Base-by-base conservation (phyloP, 192 early-diverging fungal genomes). In the Backusella circina region DNA sequence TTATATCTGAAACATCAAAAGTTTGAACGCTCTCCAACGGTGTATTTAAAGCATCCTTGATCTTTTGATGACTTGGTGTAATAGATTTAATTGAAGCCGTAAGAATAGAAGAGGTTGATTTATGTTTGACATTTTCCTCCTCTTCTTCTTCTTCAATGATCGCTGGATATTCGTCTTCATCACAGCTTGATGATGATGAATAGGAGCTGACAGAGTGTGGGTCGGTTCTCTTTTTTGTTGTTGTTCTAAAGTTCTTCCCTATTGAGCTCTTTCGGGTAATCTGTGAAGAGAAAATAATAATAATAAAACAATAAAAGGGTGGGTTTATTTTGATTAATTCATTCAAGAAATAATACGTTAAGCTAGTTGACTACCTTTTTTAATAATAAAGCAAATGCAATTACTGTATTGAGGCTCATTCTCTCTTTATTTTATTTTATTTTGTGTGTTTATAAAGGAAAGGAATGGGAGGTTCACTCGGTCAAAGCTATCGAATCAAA, bases 391-490 rank as follows among this genome's bases (percentile, higher is more conserved):
- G 75, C 47, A 50, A 76, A 69, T 30, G 54, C 67, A 35, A 67
- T 76, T 47, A 76, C 44, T n/a, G 75, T 69, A 54, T 41, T 70
- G 18, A 64, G 69, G 38, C 68, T 76, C 75, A 76, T 75, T 67
- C 16, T 67, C 33, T 66, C n/a, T 67, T 67, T 67, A 35, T 67
- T 67, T 67, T 54, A n/a, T 54, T 54, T 50, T 54, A 10, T 54
- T 54, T 54, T 54, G 21, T 54, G n/a, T 54, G 16, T 54, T 54
- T 50, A 18, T 50, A 67, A 54, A 54, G 51, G 33, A 67, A 75
- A 41, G 41, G 38, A 66, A 65, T 47, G 65, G 66, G 33, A 67
- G 10, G 35, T 70, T 70, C 21, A 35, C 37, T 26, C 21, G 51
- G 51, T 54, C 21, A 23, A 21, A n/a, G n/a, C n/a, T 68, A 36